phyloP scores from a whole-genome alignment of 495 filamentous ascomycete genomes.

The Trichoderma orchidacearum region DNA sequence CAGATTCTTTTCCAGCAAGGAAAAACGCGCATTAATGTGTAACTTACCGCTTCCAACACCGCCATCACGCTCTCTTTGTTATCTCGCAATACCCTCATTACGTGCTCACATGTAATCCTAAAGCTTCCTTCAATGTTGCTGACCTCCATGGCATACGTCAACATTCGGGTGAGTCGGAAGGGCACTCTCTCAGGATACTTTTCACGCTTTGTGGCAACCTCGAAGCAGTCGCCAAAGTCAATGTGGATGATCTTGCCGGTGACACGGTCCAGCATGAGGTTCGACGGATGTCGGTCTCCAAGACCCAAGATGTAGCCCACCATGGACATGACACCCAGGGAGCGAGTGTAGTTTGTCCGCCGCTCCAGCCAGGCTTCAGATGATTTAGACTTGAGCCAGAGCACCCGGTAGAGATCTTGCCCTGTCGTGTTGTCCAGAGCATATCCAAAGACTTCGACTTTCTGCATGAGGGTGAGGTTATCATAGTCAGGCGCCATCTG shows the following conservation, averaged over 20 bases:
- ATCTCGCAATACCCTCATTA: constrained; percentile 90
- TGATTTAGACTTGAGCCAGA: constrained; percentile 97
- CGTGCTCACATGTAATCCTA: constrained; percentile 91
- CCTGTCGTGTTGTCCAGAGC: constrained; percentile 97
- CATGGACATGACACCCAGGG: constrained; percentile 99
- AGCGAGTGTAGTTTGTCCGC: constrained; percentile 94
- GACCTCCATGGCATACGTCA: constrained; percentile 99
- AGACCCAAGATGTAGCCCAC: constrained; percentile 96
- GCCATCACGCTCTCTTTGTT: constrained; percentile 99
- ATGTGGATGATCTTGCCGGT: constrained; percentile 96
- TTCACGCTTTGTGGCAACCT: constrained; percentile 98
- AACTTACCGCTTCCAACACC: constrained; percentile 86
- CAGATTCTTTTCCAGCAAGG: constrained; percentile 2
- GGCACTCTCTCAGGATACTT: constrained; percentile 97
- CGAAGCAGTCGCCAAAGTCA: constrained; percentile 98
- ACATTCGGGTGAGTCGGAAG: constrained; percentile 94
- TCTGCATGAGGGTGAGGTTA: constrained; percentile 97
- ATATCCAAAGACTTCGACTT: constrained; percentile 98
- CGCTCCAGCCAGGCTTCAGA: constrained; percentile 96
- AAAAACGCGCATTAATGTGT: too few species aligned
- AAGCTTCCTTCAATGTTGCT: constrained; percentile 98
- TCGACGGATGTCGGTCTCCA: constrained; percentile 91
- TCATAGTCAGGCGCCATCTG: constrained; percentile 99
- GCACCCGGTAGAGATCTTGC: constrained; percentile 91
- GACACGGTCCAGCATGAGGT: constrained; percentile 88